Percentiles rank a stretch among this genome's conserved stretches.
Evolutionary conservation across 768 basidiomycete genomes (phyloP).

Genomic region (Collybia sp.): DNA sequence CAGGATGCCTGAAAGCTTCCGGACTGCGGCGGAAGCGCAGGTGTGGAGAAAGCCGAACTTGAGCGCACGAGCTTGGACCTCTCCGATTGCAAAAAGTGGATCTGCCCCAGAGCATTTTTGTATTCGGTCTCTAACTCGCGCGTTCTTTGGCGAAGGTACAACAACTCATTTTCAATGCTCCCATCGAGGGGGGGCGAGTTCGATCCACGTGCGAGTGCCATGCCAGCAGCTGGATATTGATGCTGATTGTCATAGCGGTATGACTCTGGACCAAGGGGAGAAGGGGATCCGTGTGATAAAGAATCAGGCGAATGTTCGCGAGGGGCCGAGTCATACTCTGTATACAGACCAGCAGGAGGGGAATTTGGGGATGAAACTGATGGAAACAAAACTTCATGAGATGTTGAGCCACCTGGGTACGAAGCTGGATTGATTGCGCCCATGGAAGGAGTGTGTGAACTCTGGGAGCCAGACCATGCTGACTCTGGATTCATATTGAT

Average conservation of each 20-base stretch:
- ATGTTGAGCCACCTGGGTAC: too few relatives aligned
- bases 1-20: constrained; percentile 57
- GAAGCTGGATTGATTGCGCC: too few relatives aligned
- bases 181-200: constrained; percentile 16
- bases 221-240: too few relatives aligned
- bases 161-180: constrained; percentile 44
- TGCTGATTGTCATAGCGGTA: constrained; percentile 4
- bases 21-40: constrained; percentile 31
- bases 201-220: too few relatives aligned
- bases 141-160: constrained; percentile 49
- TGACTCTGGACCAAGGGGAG: constrained; percentile 12
- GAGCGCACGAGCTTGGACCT: constrained; percentile 7
- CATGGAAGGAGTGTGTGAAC: constrained; percentile 10
- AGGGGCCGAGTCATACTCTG: constrained; percentile 20
- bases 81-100: constrained; percentile 22
- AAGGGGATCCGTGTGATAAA: constrained; percentile 28
- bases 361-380: constrained; percentile 15
- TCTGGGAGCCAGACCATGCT: constrained; percentile 15
- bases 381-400: too few relatives aligned
- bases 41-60: constrained; percentile 11
- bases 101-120: constrained; percentile 34
- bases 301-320: constrained; percentile 37
- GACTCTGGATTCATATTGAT: constrained; percentile 4
- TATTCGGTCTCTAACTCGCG: constrained; percentile 62
- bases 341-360: constrained; percentile 12